These are phyloP conservation scores for Blumeriella jaapii DNA, from an alignment of 2,329 filamentous ascomycete genomes.

Conservation along the genomic window DNA sequence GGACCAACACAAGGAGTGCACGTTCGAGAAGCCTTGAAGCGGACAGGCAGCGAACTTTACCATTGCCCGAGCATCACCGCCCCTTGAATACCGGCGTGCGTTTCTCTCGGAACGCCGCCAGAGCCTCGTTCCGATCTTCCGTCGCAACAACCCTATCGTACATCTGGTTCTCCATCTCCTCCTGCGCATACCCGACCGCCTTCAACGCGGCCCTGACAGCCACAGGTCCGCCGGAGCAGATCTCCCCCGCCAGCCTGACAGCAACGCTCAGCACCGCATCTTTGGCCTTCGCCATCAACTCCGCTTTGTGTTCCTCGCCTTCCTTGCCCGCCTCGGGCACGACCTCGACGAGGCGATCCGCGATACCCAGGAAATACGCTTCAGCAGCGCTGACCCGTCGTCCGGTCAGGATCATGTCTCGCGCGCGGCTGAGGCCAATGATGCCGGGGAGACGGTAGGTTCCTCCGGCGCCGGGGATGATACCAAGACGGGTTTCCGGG, in stretches of 20 bases:
- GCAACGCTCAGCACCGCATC: slow-evolving; percentile 63
- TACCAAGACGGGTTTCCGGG: slow-evolving; percentile 85
- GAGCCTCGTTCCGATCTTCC: slow-evolving; percentile 77
- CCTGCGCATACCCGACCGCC: slow-evolving; percentile 61
- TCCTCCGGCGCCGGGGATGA: slow-evolving; percentile 89
- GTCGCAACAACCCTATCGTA: slow-evolving; percentile 76
- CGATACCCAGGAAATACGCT: slow-evolving; percentile 83
- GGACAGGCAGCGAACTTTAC: not conserved
- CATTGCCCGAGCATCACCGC: slow-evolving; percentile 9
- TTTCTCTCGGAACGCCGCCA: slow-evolving; percentile 74
- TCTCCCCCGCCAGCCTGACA: slow-evolving; percentile 67
- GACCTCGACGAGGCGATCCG: slow-evolving; percentile 80
- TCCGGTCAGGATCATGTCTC: slow-evolving; percentile 83
- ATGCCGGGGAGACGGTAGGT: slow-evolving; percentile 77
- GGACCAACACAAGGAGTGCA: no score
- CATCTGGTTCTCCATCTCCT: slow-evolving; percentile 75
- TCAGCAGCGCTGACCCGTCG: slow-evolving; percentile 73
- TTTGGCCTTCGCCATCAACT: slow-evolving; percentile 46
- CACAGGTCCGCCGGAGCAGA: slow-evolving; percentile 81
- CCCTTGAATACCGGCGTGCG: slow-evolving; percentile 58
- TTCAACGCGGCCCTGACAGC: slow-evolving; percentile 69
- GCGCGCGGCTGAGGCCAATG: slow-evolving; percentile 69
- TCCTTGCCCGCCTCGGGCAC: slow-evolving; percentile 38
- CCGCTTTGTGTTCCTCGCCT: slow-evolving; percentile 28
- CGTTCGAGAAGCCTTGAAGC: no score